Base-by-base conservation (phyloP, 805 yeast genomes). In the Cyberlindnera americana region DNA sequence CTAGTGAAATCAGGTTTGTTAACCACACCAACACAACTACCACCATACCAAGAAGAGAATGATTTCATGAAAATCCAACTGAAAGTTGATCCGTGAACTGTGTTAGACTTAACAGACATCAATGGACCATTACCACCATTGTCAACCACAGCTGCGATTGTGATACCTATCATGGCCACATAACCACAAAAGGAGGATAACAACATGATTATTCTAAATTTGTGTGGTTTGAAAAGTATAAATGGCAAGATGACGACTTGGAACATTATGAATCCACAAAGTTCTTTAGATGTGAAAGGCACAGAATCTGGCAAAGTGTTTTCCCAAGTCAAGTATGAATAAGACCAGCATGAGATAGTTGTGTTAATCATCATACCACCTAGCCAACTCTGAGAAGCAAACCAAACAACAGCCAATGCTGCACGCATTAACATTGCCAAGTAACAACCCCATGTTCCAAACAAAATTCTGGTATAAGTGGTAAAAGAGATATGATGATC, bases 401-500 rank as follows among this genome's bases (percentile, higher is more conserved):
- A 36, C 44, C 44, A 41, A 10, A 41, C 44, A 15, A 41, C 44
- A n/a, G 35, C 27, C 47, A 75, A 57, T 26, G 72, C 48, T 12
- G 72, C 62, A 56, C 73, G 57, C 17, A 68, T 62, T 24, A 61
- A 24, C 27, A 70, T 62, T 15, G 73, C 74, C 25, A 70, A 43
- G 11, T 57, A 54, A 3, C 69, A 62, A 7, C 77, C 77, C 38
- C 54, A 60, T 21, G 72, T 65, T 24, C 77, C 78, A 53, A 71
- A 73, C 6, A 67, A 62, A 28, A 70, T 60, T 50, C 78, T 55
- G 47, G 69, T 73, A 10, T 69, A 60, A 13, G 71, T 43, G 1
- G 78, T 69, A 47, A 61, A 72, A 14, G 76, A 76, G 31, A 71
- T 66, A 53, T 72, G 77, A 60, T 70, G 75, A 34, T 70, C 67